Base-by-base conservation (phyloP, 1,284 basidiomycete species). In the Phlebopus sp. region DNA sequence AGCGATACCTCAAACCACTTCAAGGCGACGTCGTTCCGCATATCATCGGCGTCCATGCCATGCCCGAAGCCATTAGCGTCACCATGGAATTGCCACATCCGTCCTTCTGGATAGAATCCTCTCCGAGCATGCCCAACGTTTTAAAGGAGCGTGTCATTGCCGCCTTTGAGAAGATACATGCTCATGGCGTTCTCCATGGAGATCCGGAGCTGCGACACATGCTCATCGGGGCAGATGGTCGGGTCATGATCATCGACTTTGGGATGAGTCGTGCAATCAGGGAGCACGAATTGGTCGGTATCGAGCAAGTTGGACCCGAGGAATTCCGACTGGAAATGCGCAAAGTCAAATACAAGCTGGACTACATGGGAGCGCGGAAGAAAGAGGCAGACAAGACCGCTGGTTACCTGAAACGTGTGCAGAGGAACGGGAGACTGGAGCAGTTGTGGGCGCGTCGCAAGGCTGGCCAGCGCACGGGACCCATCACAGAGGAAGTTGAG, bases 211-310 rank as follows among this genome's bases (percentile, higher is more conserved):
- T 78, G 34, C 69, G 74, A 5, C 75, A 81, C 48, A 77, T 85
- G 58, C 70, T 84, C 50, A 75, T 86, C 37, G 74, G 75, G 2
- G 78, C 69, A 2, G 78, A 83, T 55, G 75, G 71, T 36, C 69
- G 69, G 27, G 73, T 85, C 30, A 78, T 71, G 29, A 69, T 86
- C 43, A 72, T 80, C 53, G 75, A 84, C 59, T 84, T 83, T 58
- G 72, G 79, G 36, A 64, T 67, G 40, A 73, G 75, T 55, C 68
- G 71, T 23, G 70, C 74, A 4, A 46, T 67, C 5, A 59, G 60
- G n/a, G 67, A 72, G 23, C 64, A 71, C 29, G 46, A 64, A 7
- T 63, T 63, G 1, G 58, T 77, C 11, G 63, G 64, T 11, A 61
- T 84, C 3, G 50, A 55, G 19, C 54, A 51, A 19, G 72, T 75